Base-by-base conservation (phyloP, 345 rosid genomes). In the Bruguiera gymnorhiza region DNA sequence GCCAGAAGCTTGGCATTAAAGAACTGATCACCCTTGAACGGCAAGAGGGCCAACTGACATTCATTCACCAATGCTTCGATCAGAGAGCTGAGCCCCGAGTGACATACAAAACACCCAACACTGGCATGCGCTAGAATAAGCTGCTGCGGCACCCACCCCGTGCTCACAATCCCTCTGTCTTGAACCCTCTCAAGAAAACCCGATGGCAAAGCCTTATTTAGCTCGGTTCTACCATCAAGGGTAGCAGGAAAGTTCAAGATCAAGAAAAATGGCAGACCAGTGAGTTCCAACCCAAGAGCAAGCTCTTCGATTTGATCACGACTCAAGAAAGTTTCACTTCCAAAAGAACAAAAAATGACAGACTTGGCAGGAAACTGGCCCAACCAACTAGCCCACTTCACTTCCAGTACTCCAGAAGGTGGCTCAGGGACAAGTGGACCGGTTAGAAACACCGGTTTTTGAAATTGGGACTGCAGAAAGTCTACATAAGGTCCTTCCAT, bases 1-100 rank as follows among this genome's bases (percentile, higher is more conserved):
- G 74, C 73, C 8, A 79, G 27, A 19, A 79, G 73, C 70, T 63
- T 79, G 27, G 83, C 60, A 64, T 79, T 79, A 48, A 82, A 60
- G 80, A 76, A 74, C 37, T 79, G 86, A 48, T 79, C 83, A 6
- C 77, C 79, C 61, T 74, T 82, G 2, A 76, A 21, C 11, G 86
- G 86, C 62, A 82, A 19, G 52, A 82, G 50, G 6, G 75, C 86
- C 67, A 82, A 36, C 24, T 76, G 75, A 55, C 81, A 76, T 18
- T 82, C 77, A 24, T 69, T 74, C 21, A 79, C 6, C n/a, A 74
- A 32, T 20, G 71, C 83, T 74, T 82, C 83, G 0, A 71, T 54
- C n/a, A 79, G 31, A 0, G 81, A 82, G 70, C 83, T 77, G 6
- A 69, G 72, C 16, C 86, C 81, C 0, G 79, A 66, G 34, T 82